These are phyloP conservation scores for Mycena kentingensis DNA, from an alignment of 768 basidiomycete genomes.

Conservation along the genomic window DNA sequence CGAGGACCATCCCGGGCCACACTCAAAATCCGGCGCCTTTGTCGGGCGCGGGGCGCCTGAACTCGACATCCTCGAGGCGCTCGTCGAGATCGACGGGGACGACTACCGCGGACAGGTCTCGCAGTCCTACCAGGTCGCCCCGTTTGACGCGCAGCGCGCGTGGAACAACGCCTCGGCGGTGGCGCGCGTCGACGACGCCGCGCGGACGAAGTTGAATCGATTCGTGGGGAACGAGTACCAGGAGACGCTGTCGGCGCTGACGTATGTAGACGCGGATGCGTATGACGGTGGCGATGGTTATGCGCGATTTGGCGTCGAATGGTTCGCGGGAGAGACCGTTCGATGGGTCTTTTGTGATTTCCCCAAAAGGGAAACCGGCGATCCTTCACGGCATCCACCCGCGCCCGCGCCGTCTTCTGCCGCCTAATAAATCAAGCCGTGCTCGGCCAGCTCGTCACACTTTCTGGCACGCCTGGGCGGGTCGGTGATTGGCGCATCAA, in stretches of 20 bases:
- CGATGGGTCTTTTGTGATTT: too few relatives aligned
- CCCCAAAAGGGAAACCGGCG: too few relatives aligned
- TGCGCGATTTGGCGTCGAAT: slow-evolving; percentile 1
- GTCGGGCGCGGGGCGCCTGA: slow-evolving; percentile 85
- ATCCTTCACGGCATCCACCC: too few relatives aligned
- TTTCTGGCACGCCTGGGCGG: too few relatives aligned
- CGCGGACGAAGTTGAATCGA: not conserved
- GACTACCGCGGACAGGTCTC: not conserved
- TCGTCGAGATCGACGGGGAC: not conserved
- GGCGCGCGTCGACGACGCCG: not conserved
- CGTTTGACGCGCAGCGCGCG: not conserved
- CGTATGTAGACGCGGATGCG: not conserved
- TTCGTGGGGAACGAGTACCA: slow-evolving; percentile 1
- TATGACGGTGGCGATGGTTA: slow-evolving; percentile 31
- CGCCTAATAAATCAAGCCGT: too few relatives aligned
- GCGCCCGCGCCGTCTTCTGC: too few relatives aligned
- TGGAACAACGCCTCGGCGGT: not conserved
- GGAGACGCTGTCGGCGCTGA: slow-evolving; percentile 1
- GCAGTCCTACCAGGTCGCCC: not conserved
- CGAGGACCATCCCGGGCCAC: slow-evolving; percentile 92
- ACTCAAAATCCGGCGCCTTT: slow-evolving; percentile 72
- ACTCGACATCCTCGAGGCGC: slow-evolving; percentile 80
- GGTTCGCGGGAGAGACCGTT: too few relatives aligned
- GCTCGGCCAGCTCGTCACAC: too few relatives aligned
- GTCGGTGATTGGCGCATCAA: too few relatives aligned